These are phyloP conservation scores for Asterophora lycoperdoides DNA, from an alignment of 768 basidiomycete genomes.

Conservation along the genomic window DNA sequence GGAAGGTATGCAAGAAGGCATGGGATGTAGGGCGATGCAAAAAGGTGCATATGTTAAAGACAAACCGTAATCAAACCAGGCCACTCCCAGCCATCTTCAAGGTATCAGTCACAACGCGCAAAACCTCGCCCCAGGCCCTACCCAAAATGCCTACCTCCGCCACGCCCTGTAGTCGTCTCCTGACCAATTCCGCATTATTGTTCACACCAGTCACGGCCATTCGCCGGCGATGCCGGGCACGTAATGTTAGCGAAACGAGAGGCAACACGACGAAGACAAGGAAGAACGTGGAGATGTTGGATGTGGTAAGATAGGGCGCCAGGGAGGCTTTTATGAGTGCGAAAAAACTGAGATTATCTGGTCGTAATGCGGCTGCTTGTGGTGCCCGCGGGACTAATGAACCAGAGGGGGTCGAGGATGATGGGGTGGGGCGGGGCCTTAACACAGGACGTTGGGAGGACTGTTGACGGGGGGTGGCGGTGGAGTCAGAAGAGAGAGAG, in stretches of 20 bases:
- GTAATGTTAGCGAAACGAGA: constrained; percentile 45
- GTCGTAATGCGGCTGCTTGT: constrained; percentile 16
- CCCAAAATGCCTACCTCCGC: constrained; percentile 32
- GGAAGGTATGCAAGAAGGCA: neutral
- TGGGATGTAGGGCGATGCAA: neutral
- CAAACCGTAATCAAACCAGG: constrained; percentile 41
- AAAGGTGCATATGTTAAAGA: neutral
- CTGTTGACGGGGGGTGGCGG: constrained; percentile 28
- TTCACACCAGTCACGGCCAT: constrained; percentile 18
- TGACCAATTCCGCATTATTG: constrained; percentile 53
- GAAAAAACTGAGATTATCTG: constrained; percentile 29
- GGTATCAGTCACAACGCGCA: constrained; percentile 58
- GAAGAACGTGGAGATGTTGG: constrained; percentile 47
- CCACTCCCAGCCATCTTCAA: constrained; percentile 76
- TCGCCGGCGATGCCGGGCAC: constrained; percentile 42
- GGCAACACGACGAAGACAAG: constrained; percentile 44
- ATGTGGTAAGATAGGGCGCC: constrained; percentile 43
- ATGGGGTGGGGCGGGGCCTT: constrained; percentile 17
- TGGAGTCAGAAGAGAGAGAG: constrained; percentile 36
- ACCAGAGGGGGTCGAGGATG: constrained; percentile 19
- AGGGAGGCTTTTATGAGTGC: constrained; percentile 47
- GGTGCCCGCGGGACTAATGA: constrained; percentile 16
- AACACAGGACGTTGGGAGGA: constrained; percentile 15
- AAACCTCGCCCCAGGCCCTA: constrained; percentile 47
- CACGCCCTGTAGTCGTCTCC: constrained; percentile 47